Conservation (phyloP, 352 stramenopile genomes). For the Globisporangium uncinulatum region DNA sequence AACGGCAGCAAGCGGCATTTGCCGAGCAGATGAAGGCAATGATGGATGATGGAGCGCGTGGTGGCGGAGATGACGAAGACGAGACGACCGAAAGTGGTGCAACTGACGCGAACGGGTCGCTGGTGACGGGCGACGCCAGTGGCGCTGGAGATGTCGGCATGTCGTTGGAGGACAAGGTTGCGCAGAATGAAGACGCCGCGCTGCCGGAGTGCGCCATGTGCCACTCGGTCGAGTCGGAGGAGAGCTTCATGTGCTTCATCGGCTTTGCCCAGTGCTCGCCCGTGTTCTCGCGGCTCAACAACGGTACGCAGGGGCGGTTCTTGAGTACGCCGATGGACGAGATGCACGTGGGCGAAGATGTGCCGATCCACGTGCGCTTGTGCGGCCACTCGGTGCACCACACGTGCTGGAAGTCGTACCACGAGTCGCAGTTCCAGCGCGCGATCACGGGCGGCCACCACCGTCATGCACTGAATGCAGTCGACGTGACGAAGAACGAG, state of each 20-base stretch:
- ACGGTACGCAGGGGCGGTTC: conserved; percentile 38
- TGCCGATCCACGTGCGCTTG: conserved; percentile 72
- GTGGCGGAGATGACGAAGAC: conserved; percentile 36
- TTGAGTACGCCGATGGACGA: conserved; percentile 80
- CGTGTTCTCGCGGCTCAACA: conserved; percentile 65
- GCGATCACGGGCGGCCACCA: conserved; percentile 91
- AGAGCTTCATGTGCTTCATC: conserved; percentile 85
- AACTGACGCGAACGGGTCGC: neutral
- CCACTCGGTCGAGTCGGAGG: conserved; percentile 67
- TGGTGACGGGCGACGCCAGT: conserved; percentile 18
- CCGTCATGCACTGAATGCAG: conserved; percentile 89
- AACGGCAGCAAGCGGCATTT: conserved; percentile 77
- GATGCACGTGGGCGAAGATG: conserved; percentile 81
- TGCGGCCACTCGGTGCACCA: conserved; percentile 96
- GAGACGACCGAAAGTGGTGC: conserved; percentile 8
- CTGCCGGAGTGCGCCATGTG: conserved; percentile 82
- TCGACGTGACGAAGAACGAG: conserved; percentile 95
- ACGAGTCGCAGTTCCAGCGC: conserved; percentile 92
- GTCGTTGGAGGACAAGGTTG: conserved; percentile 21
- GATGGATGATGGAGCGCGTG: conserved; percentile 39
- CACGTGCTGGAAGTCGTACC: conserved; percentile 93
- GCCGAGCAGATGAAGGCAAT: conserved; percentile 69
- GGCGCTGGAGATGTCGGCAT: conserved; percentile 35
- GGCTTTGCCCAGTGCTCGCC: conserved; percentile 81
- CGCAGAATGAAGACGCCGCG: conserved; percentile 8